Percentiles rank a stretch among this genome's conserved stretches.
phyloP scores from a whole-genome alignment of 2,329 filamentous ascomycete genomes.

The Thyridium curvatum region DNA sequence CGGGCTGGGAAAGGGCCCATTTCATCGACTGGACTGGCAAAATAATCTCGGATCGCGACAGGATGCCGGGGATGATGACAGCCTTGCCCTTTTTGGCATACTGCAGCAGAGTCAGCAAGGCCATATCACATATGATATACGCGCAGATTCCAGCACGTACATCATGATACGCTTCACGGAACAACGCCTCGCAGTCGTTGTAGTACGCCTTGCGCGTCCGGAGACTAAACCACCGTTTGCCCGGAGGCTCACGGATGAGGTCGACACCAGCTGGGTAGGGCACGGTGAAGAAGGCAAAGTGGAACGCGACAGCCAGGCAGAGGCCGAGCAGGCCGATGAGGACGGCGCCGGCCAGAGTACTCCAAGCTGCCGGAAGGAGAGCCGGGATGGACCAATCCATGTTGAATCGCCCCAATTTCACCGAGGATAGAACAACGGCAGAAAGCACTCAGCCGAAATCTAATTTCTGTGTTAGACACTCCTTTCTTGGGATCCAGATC shows the following conservation, averaged over 20 bases:
- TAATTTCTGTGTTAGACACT: too few species aligned
- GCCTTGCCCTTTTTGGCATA: constrained; percentile 33
- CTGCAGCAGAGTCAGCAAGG: constrained; percentile 12
- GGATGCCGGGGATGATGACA: constrained; percentile 32
- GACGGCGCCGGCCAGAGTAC: neutral
- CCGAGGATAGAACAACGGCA: too few species aligned
- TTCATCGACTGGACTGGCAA: constrained; percentile 30
- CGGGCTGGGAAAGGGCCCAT: constrained; percentile 32
- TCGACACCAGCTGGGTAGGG: constrained; percentile 18
- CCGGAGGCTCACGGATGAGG: constrained; percentile 17
- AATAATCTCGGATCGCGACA: constrained; percentile 31
- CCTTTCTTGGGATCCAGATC: too few species aligned
- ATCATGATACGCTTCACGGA: constrained; percentile 21
- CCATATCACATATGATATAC: too few species aligned
- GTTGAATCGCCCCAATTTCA: too few species aligned
- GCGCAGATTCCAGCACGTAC: too few species aligned
- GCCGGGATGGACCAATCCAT: too few species aligned
- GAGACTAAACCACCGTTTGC: constrained; percentile 18
- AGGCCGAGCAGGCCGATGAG: neutral
- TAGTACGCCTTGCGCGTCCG: constrained; percentile 20
- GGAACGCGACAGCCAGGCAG: neutral
- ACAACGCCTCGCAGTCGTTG: constrained; percentile 20
- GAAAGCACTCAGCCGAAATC: too few species aligned
- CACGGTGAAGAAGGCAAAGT: constrained; percentile 1
- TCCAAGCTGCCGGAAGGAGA: too few species aligned